Conservation (phyloP, 2,329 filamentous ascomycete genomes). For the Elsinoe arachidis region DNA sequence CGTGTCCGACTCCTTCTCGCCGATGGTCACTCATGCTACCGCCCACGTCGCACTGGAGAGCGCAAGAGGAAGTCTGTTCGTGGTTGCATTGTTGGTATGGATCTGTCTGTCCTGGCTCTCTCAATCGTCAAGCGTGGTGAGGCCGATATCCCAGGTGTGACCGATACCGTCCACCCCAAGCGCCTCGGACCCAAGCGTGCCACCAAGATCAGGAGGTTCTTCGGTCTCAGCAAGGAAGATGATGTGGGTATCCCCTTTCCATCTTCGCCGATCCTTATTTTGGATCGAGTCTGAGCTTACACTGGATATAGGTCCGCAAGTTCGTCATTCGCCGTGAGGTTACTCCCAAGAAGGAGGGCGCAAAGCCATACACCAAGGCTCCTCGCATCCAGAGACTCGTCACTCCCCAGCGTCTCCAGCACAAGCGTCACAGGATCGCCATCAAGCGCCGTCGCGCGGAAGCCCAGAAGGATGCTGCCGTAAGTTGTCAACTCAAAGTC, state of each 20-base stretch:
- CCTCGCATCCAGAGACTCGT: slow-evolving; percentile 99
- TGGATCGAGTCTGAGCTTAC: slow-evolving; percentile 39
- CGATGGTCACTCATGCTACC: slow-evolving; percentile 99
- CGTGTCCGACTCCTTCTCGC: slow-evolving; percentile 95
- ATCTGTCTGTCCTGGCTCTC: slow-evolving; percentile 90
- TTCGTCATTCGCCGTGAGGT: slow-evolving; percentile 99
- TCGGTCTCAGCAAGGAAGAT: slow-evolving; percentile 99
- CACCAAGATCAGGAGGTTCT: slow-evolving; percentile 99
- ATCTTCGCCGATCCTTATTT: slow-evolving; percentile 53
- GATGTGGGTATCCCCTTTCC: slow-evolving; percentile 70
- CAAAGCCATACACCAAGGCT: slow-evolving; percentile 98
- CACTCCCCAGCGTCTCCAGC: slow-evolving; percentile 98
- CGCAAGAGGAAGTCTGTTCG: slow-evolving; percentile 99
- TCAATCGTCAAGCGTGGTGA: slow-evolving; percentile 98
- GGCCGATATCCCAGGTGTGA: slow-evolving; percentile 84
- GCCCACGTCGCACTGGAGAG: slow-evolving; percentile 93
- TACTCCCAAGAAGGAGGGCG: slow-evolving; percentile 93
- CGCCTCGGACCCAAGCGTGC: slow-evolving; percentile 98
- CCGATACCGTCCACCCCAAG: slow-evolving; percentile 98
- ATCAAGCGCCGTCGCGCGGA: slow-evolving; percentile 98
- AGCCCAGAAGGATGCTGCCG: slow-evolving; percentile 97
- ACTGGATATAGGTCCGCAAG: slow-evolving; percentile 73
- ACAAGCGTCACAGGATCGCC: slow-evolving; percentile 96
- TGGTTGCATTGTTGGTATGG: slow-evolving; percentile 95
- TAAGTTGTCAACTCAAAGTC: slow-evolving; percentile 46